A percentile compares a stretch with the other conserved stretches of the same genome.
These are phyloP conservation scores for Theobroma grandiflorum DNA, from an alignment of 441 rosid species.

Conservation along the genomic window DNA sequence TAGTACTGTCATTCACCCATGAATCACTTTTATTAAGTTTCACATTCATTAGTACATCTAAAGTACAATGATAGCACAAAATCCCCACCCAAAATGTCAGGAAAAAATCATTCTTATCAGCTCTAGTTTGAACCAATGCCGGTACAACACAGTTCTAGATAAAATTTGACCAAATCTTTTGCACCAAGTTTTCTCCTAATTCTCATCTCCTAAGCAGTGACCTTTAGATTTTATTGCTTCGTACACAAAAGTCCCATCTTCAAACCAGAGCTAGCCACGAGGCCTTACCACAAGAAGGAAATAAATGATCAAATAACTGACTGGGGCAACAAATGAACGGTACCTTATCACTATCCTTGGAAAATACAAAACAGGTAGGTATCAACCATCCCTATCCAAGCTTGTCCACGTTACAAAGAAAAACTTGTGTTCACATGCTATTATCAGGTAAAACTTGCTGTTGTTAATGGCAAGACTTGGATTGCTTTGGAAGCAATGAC, in stretches of 20 bases:
- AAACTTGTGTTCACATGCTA: background rate
- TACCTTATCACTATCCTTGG: background rate
- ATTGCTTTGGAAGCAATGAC: background rate
- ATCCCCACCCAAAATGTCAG: background rate
- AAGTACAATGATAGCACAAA: background rate
- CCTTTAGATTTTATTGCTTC: background rate
- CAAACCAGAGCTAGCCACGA: background rate
- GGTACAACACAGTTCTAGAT: background rate
- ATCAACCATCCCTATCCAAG: conserved; percentile 15
- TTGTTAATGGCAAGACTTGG: background rate
- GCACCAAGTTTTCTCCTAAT: background rate
- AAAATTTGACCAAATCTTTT: background rate
- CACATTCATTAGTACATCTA: background rate
- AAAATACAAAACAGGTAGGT: background rate
- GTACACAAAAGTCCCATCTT: background rate
- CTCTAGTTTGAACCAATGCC: background rate
- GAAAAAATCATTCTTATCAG: background rate
- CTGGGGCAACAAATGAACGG: background rate
- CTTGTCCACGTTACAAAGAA: background rate
- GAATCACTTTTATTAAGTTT: background rate
- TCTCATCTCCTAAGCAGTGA: background rate
- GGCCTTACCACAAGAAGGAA: background rate
- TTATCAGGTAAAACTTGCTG: background rate
- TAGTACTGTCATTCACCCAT: background rate
- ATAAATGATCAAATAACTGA: background rate